A percentile compares a stretch with the other conserved stretches of the same genome.
phyloP scores from a whole-genome alignment of 2,329 filamentous ascomycete genomes.

The Ophiostoma ulmi region DNA sequence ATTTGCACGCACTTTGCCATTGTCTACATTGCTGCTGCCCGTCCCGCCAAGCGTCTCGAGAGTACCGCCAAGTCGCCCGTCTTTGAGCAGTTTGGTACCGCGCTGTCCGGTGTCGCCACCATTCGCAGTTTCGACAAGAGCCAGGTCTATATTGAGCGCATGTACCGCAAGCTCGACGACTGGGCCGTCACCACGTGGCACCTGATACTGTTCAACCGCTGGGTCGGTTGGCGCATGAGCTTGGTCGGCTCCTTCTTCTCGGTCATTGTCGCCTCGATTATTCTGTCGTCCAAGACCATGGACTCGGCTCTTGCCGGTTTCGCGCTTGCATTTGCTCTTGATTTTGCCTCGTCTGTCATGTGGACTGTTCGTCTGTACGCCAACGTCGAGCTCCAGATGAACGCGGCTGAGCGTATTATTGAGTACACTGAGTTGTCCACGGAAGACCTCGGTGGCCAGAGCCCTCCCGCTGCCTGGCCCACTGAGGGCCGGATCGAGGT shows the following conservation, averaged over 20 bases:
- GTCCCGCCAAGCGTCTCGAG: constrained; percentile 72
- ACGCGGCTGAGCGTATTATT: constrained; percentile 67
- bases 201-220: constrained; percentile 68
- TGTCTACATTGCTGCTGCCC: constrained; percentile 63
- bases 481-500: constrained; percentile 67
- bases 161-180: constrained; percentile 64
- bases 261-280: constrained; percentile 57
- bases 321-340: constrained; percentile 66
- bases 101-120: constrained; percentile 66
- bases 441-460: constrained; percentile 57
- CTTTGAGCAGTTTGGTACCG: constrained; percentile 72
- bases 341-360: constrained; percentile 60
- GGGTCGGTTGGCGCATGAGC: constrained; percentile 69
- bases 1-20: constrained; percentile 55
- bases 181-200: constrained; percentile 63
- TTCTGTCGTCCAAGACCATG: constrained; percentile 57
- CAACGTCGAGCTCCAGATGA: constrained; percentile 72
- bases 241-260: constrained; percentile 65
- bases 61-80: constrained; percentile 72
- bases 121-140: constrained; percentile 71
- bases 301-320: constrained; percentile 70
- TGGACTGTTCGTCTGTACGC: constrained; percentile 65
- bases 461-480: constrained; percentile 69
- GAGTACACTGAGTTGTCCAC: constrained; percentile 67
- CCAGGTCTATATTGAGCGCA: constrained; percentile 60